Conservation (phyloP, 2,329 filamentous ascomycete genomes). For the Aureobasidium sp. region DNA sequence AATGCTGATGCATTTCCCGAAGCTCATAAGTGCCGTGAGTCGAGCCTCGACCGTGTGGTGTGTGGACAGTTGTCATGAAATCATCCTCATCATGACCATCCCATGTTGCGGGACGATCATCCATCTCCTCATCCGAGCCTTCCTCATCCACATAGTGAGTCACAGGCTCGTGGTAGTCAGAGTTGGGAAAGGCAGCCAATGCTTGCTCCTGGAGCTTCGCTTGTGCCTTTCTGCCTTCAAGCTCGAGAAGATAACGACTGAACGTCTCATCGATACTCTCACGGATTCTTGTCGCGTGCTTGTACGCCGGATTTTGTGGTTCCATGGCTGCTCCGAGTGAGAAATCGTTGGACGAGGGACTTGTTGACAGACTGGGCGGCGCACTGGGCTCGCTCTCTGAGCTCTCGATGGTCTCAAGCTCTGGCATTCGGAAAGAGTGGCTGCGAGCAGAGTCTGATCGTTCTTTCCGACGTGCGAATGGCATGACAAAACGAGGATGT, state of each 20-base stretch:
- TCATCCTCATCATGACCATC: slow-evolving; percentile 35
- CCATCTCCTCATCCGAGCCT: slow-evolving; percentile 29
- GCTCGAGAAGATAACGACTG: slow-evolving; percentile 67
- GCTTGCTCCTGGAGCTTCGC: slow-evolving; percentile 71
- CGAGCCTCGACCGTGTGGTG: slow-evolving; percentile 49
- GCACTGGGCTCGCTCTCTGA: slow-evolving; percentile 40
- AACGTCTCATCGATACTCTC: slow-evolving; percentile 70
- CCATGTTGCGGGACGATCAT: slow-evolving; percentile 34
- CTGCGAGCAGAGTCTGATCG: slow-evolving; percentile 22
- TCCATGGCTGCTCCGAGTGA: slow-evolving; percentile 41
- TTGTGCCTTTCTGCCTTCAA: slow-evolving; percentile 74
- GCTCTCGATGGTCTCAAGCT: slow-evolving; percentile 55
- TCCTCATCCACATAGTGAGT: slow-evolving; percentile 64
- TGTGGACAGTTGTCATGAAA: slow-evolving; percentile 23
- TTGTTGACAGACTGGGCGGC: slow-evolving; percentile 19
- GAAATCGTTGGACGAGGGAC: slow-evolving; percentile 39
- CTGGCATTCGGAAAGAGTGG: slow-evolving; percentile 56
- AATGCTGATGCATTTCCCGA: slow-evolving; percentile 72
- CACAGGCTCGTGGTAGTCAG: slow-evolving; percentile 61
- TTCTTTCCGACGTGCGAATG: slow-evolving; percentile 18
- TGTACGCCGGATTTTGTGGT: slow-evolving; percentile 35
- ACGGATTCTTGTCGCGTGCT: slow-evolving; percentile 48
- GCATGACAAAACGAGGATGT: slow-evolving; percentile 3
- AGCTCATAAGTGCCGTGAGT: slow-evolving; percentile 66
- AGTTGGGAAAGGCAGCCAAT: slow-evolving; percentile 68